phyloP scores from a whole-genome alignment of 179 eudicot species.

The Gypsophila paniculata region DNA sequence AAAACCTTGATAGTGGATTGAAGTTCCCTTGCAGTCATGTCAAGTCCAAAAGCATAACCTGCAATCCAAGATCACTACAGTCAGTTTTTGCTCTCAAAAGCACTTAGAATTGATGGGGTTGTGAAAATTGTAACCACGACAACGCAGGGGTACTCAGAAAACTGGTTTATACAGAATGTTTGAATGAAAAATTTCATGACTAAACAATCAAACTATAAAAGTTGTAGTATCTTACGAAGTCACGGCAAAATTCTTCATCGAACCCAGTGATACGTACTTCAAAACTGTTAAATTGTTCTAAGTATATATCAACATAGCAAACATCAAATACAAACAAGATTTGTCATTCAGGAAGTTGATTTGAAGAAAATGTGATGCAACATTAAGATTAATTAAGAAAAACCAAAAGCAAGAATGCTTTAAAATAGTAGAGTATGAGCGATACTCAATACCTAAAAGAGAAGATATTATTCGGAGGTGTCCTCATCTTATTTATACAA shows the following conservation, averaged over 20 bases:
- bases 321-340: not conserved
- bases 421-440: not conserved
- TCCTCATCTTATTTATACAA: not conserved
- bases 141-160: not conserved
- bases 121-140: not conserved
- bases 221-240: not conserved
- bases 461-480: not conserved
- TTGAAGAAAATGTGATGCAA: not conserved
- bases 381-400: not conserved
- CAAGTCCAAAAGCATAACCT: constrained; percentile 95
- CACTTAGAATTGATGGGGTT: not conserved
- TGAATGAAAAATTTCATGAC: not conserved
- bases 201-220: not conserved
- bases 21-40: constrained; percentile 97
- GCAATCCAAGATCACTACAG: constrained; percentile 17
- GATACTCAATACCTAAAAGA: not conserved
- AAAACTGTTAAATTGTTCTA: not conserved
- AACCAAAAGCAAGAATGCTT: not conserved
- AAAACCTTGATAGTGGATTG: constrained; percentile 78
- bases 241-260: not conserved
- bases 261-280: not conserved
- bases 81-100: constrained; percentile 7
- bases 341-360: not conserved
- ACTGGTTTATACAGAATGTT: not conserved
- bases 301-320: not conserved